These are phyloP conservation scores for Plectranthus barbatus DNA, from an alignment of 257 asterid genomes.

Conservation along the genomic window DNA sequence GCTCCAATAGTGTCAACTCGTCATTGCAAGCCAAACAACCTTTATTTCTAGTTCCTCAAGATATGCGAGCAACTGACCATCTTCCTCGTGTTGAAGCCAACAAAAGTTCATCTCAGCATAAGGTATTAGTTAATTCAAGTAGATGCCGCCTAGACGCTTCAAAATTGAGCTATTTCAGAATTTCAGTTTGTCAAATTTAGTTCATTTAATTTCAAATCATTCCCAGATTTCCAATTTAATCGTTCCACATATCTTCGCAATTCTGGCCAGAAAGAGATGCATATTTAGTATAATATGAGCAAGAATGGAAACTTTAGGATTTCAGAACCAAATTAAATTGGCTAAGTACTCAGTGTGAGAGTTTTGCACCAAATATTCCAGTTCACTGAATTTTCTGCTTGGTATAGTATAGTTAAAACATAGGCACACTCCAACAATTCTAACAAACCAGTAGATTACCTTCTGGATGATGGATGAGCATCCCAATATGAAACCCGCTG, in stretches of 20 bases:
- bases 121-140: too few relatives aligned
- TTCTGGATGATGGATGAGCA: slow-evolving; percentile 93
- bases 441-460: slow-evolving; percentile 42
- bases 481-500: slow-evolving; percentile 95
- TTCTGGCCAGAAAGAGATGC: background rate
- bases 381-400: background rate
- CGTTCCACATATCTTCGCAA: background rate
- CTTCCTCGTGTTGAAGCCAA: too few relatives aligned
- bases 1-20: too few relatives aligned
- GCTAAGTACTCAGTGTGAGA: background rate
- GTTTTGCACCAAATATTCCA: background rate
- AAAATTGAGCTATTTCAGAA: too few relatives aligned
- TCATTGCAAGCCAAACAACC: too few relatives aligned
- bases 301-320: background rate
- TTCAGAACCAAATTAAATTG: background rate
- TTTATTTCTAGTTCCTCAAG: too few relatives aligned
- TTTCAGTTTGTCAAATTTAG: too few relatives aligned
- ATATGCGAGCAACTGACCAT: too few relatives aligned
- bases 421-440: background rate
- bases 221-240: background rate
- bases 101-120: too few relatives aligned
- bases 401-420: background rate
- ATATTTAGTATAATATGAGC: background rate
- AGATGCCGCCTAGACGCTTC: too few relatives aligned
- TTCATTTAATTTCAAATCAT: too few relatives aligned